A percentile compares a stretch with the other conserved stretches of the same genome.
Evolutionary conservation across 352 stramenopile species (phyloP).

Genomic region (Hyaloperonospora brassicae): DNA sequence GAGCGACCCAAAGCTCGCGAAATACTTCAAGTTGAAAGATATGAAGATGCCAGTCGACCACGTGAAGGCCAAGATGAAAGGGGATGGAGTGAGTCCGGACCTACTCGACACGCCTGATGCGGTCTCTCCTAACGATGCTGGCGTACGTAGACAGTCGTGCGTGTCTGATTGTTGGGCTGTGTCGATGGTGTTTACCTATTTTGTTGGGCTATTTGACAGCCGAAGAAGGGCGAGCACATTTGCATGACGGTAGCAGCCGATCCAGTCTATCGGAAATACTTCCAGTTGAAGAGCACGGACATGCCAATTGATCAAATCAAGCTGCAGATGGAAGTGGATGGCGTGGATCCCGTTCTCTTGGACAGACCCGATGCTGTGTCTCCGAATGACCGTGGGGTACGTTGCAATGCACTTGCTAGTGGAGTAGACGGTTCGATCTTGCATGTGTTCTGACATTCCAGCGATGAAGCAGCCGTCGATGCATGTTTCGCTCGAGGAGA

Average conservation of each 20-base stretch:
- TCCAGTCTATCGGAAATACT: conserved; percentile 76
- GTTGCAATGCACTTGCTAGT: conserved; percentile 11
- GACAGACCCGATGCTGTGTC: conserved; percentile 56
- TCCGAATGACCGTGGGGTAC: conserved; percentile 72
- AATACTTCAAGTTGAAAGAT: conserved; percentile 81
- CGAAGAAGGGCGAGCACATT: conserved; percentile 56
- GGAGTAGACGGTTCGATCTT: conserved; percentile 1
- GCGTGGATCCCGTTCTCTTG: conserved; percentile 54
- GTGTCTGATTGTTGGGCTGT: neutral
- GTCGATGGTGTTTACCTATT: neutral
- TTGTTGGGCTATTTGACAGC: conserved; percentile 18
- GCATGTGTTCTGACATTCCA: conserved; percentile 4
- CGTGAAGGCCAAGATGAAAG: conserved; percentile 76
- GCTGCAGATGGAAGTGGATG: conserved; percentile 80
- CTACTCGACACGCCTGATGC: conserved; percentile 65
- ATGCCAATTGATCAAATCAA: conserved; percentile 82
- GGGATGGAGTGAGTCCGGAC: conserved; percentile 48
- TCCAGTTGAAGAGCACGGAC: conserved; percentile 78
- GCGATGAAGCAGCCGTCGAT: conserved; percentile 29
- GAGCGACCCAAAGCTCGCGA: conserved; percentile 59
- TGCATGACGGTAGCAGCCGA: conserved; percentile 70
- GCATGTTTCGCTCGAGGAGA: conserved; percentile 16
- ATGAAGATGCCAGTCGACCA: conserved; percentile 74
- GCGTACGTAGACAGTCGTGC: conserved; percentile 32
- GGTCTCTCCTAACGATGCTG: conserved; percentile 67